Conservation (phyloP, 495 filamentous ascomycete species). For the Lindgomyces ingoldianus region DNA sequence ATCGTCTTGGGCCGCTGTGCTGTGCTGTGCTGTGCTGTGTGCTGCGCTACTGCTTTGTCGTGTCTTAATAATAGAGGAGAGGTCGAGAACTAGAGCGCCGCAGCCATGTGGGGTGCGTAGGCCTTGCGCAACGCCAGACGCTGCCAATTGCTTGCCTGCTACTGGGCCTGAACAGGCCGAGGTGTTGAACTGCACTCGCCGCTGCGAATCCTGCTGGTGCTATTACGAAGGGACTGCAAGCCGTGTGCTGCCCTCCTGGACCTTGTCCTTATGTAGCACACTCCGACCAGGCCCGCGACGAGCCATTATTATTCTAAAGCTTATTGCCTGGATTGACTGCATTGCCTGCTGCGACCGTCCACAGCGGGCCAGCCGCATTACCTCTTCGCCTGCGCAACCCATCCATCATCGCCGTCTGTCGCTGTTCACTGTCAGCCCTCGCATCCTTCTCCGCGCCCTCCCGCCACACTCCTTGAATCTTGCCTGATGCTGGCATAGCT, state of each 20-base stretch:
- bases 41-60: slow-evolving; percentile 21
- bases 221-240: slow-evolving; percentile 22
- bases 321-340: background rate
- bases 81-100: slow-evolving; percentile 15
- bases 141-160: background rate
- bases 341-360: too few species aligned
- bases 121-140: slow-evolving; percentile 1
- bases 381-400: too few species aligned
- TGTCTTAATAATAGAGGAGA: slow-evolving; percentile 22
- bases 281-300: background rate
- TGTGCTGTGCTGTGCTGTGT: too few species aligned
- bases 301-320: background rate
- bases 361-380: too few species aligned
- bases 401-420: too few species aligned
- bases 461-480: background rate
- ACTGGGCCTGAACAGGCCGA: background rate
- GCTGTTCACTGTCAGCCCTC: background rate
- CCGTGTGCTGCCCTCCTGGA: slow-evolving; percentile 4
- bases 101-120: background rate
- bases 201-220: slow-evolving; percentile 22
- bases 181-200: background rate
- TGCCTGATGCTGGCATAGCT: background rate
- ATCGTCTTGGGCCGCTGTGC: too few species aligned
- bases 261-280: background rate
- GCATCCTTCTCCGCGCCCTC: background rate